Percentiles rank a stretch among this genome's conserved stretches.
Evolutionary conservation across 106 monocot species (phyloP).

Genomic region (Posidonia australis): DNA sequence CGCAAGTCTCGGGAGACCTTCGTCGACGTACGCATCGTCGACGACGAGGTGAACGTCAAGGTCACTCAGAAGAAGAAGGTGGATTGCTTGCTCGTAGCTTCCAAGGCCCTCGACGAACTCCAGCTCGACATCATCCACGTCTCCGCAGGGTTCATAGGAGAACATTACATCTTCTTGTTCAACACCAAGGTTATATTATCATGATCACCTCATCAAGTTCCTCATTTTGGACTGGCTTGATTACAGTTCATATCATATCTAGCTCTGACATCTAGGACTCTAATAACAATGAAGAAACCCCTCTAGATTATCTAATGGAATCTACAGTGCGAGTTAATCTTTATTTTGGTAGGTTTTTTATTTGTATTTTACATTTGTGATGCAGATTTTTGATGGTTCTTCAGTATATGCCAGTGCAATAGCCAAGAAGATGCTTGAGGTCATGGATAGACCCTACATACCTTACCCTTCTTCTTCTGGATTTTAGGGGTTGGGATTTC

Average conservation of each 20-base stretch:
- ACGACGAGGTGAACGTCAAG: slow-evolving; percentile 89
- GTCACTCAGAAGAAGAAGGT: slow-evolving; percentile 62
- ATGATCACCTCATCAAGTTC: too few relatives aligned
- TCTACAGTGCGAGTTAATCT: too few relatives aligned
- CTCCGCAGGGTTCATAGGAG: slow-evolving; percentile 72
- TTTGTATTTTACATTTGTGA: too few relatives aligned
- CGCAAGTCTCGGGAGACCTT: slow-evolving; percentile 59
- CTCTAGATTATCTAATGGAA: too few relatives aligned
- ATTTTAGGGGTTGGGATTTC: too few relatives aligned
- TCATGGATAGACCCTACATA: slow-evolving; percentile 12
- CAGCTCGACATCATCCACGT: slow-evolving; percentile 63
- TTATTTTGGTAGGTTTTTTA: too few relatives aligned
- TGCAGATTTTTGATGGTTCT: slow-evolving; percentile 27
- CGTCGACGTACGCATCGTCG: slow-evolving; percentile 87
- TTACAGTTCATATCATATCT: too few relatives aligned
- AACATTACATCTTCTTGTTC: slow-evolving; percentile 74
- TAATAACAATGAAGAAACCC: too few relatives aligned
- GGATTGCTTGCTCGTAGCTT: slow-evolving; percentile 45
- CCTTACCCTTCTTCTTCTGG: background rate
- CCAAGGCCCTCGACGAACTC: slow-evolving; percentile 69
- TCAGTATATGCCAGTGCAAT: slow-evolving; percentile 23
- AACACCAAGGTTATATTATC: slow-evolving; percentile 66
- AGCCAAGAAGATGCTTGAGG: slow-evolving; percentile 30
- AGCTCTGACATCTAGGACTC: too few relatives aligned
- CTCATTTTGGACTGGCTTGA: too few relatives aligned